These are phyloP conservation scores for Naganishia onofrii DNA, from an alignment of 768 basidiomycete species.

Conservation along the genomic window DNA sequence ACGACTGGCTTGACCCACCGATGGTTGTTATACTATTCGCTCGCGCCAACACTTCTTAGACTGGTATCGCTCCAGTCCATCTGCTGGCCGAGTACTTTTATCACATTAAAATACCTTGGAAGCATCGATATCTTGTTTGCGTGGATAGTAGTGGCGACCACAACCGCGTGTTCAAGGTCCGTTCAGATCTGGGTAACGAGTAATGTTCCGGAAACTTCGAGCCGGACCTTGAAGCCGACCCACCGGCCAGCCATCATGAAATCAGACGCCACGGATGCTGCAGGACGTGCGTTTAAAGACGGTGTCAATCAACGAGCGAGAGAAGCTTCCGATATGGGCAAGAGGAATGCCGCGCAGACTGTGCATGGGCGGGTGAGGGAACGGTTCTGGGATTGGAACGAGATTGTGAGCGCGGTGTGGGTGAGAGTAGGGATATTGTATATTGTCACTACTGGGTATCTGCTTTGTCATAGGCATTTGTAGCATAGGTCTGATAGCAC, in stretches of 20 bases:
- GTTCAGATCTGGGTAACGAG: slow-evolving; percentile 95
- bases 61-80: slow-evolving; percentile 90
- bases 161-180: slow-evolving; percentile 64
- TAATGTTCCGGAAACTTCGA: slow-evolving; percentile 60
- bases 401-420: slow-evolving; percentile 29
- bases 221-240: slow-evolving; percentile 10
- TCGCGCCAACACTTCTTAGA: slow-evolving; percentile 81
- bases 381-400: slow-evolving; percentile 30
- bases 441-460: slow-evolving; percentile 29
- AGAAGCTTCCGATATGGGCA: not conserved
- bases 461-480: slow-evolving; percentile 25
- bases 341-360: not conserved
- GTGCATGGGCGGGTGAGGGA: not conserved
- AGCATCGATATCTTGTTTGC: slow-evolving; percentile 72
- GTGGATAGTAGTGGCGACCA: slow-evolving; percentile 87
- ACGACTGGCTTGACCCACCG: slow-evolving; percentile 84
- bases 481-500: not conserved
- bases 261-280: not conserved
- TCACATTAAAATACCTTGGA: slow-evolving; percentile 73
- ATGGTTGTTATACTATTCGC: slow-evolving; percentile 87
- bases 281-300: slow-evolving; percentile 1
- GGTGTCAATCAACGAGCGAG: not conserved
- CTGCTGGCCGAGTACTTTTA: slow-evolving; percentile 90
- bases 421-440: slow-evolving; percentile 29
- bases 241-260: not conserved